Percentiles rank a stretch among this genome's conserved stretches.
These are phyloP conservation scores for Boletus sp. DNA, from an alignment of 768 basidiomycete genomes.

Conservation along the genomic window DNA sequence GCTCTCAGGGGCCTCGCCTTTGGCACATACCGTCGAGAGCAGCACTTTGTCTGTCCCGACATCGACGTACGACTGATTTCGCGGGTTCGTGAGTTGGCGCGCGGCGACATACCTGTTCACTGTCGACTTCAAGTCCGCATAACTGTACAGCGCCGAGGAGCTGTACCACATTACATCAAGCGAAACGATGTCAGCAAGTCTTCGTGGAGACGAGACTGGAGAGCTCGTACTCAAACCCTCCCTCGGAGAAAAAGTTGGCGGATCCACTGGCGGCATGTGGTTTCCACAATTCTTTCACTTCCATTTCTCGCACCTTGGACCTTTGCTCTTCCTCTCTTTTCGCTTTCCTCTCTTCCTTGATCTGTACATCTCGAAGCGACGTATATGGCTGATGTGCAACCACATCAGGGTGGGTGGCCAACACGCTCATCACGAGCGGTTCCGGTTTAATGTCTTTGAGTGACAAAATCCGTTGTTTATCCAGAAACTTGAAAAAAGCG, in stretches of 20 bases:
- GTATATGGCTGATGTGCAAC: constrained; percentile 46
- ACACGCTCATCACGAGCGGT: constrained; percentile 55
- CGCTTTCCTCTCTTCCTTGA: constrained; percentile 58
- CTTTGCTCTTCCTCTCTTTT: constrained; percentile 49
- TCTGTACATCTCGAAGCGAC: constrained; percentile 66
- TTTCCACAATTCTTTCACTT: constrained; percentile 72
- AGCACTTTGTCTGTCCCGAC: constrained; percentile 48
- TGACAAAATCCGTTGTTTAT: constrained; percentile 70
- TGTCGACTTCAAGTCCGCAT: constrained; percentile 51
- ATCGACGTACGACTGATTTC: constrained; percentile 68
- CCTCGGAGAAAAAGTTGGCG: constrained; percentile 57
- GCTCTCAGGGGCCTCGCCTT: constrained; percentile 27
- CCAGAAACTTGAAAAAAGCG: constrained; percentile 72
- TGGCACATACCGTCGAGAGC: constrained; percentile 34
- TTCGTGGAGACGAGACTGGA: background rate
- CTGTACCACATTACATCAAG: constrained; percentile 32
- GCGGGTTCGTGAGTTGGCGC: constrained; percentile 59
- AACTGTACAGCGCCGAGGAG: constrained; percentile 49
- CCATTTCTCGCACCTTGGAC: constrained; percentile 47
- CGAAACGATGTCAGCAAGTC: background rate
- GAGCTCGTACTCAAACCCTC: constrained; percentile 56
- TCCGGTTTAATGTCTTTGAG: constrained; percentile 60
- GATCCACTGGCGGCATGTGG: constrained; percentile 51
- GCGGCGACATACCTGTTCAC: constrained; percentile 62
- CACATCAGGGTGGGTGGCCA: constrained; percentile 55